Conservation (phyloP, 148 eudicot species). For the Rhododendron molle region DNA sequence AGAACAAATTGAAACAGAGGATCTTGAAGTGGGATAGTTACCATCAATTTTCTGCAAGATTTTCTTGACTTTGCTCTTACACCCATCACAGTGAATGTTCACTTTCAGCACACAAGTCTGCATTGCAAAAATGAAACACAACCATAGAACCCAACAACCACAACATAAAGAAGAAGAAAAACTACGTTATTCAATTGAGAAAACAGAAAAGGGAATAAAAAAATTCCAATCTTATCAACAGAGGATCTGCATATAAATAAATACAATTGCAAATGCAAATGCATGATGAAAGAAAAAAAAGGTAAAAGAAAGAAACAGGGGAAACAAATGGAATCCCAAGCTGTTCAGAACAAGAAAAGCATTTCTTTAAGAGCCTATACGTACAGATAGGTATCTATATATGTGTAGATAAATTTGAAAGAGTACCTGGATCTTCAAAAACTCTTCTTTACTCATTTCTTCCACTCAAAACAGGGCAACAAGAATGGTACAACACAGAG, state of each 20-base stretch:
- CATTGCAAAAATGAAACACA: constrained; percentile 34
- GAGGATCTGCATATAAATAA: background rate
- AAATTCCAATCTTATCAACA: background rate
- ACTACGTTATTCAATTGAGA: background rate
- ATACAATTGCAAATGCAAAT: background rate
- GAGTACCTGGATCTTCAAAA: constrained; percentile 83
- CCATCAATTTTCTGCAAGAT: constrained; percentile 94
- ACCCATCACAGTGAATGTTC: constrained; percentile 96
- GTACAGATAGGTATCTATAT: background rate
- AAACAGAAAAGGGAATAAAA: background rate
- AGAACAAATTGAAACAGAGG: background rate
- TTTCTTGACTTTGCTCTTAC: constrained; percentile 90
- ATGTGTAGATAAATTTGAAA: background rate
- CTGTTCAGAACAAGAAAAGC: constrained; percentile 24
- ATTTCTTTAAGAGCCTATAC: background rate
- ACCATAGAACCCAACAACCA: constrained; percentile 19
- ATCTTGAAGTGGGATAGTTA: constrained; percentile 26
- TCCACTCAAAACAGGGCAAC: constrained; percentile 9
- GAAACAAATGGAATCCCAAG: background rate
- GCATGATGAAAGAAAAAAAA: background rate
- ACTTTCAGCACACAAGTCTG: constrained; percentile 97
- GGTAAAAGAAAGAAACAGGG: background rate
- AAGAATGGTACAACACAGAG: background rate
- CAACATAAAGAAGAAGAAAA: background rate
- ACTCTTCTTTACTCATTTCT: constrained; percentile 92